Percentiles rank a stretch among this genome's conserved stretches.
Evolutionary conservation across 139 green algal genomes (phyloP).

Genomic region (Coelastrella sp.): DNA sequence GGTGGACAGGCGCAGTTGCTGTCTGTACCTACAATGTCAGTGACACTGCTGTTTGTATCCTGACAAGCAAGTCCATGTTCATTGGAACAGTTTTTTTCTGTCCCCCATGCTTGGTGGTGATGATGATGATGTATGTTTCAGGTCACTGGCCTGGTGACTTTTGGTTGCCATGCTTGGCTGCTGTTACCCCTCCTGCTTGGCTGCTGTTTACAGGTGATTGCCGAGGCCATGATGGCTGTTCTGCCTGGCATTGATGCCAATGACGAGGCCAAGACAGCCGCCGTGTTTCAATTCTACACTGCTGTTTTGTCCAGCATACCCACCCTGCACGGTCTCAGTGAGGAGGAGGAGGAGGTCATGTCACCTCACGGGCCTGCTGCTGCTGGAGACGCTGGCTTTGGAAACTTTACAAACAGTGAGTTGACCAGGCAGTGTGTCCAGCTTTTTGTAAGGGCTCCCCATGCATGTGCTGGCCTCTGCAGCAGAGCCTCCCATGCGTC

Average conservation of each 20-base stretch:
- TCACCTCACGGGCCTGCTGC: constrained; percentile 3
- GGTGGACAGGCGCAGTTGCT: background rate
- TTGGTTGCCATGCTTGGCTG: no score
- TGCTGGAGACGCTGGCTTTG: background rate
- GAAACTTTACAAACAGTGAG: background rate
- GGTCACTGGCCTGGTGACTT: no score
- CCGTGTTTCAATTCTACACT: constrained; percentile 79
- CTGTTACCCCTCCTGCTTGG: background rate
- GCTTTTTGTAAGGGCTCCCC: no score
- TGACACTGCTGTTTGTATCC: no score
- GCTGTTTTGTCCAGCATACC: constrained; percentile 43
- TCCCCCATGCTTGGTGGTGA: no score
- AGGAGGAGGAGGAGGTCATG: constrained; percentile 46
- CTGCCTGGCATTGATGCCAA: constrained; percentile 96
- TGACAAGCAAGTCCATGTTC: no score
- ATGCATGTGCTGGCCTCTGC: background rate
- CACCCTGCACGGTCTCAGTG: constrained; percentile 12
- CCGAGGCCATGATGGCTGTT: constrained; percentile 82
- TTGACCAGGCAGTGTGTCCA: background rate
- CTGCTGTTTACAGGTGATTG: constrained; percentile 59
- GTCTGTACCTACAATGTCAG: no score
- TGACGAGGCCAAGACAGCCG: constrained; percentile 87
- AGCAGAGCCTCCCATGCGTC: no score
- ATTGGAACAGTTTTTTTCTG: no score
- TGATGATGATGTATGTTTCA: no score